A percentile compares a stretch with the other conserved stretches of the same genome.
phyloP scores from a whole-genome alignment of 345 rosid genomes.

The Eucalyptus erythrocorys region DNA sequence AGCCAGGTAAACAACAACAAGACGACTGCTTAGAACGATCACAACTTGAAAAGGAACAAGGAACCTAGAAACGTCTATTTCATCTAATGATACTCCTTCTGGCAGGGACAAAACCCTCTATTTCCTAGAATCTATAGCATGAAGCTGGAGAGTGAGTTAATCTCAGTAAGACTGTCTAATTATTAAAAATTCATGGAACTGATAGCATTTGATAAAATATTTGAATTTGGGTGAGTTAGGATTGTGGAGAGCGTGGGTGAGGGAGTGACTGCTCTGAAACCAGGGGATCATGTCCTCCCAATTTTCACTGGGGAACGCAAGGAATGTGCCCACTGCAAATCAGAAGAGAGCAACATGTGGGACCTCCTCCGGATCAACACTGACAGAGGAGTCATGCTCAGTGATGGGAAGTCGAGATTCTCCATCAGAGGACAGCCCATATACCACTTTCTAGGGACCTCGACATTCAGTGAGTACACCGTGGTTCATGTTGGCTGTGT shows the following conservation, averaged over 20 bases:
- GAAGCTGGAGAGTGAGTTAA: slow-evolving; percentile 23
- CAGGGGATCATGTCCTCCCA: slow-evolving; percentile 34
- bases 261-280: slow-evolving; percentile 20
- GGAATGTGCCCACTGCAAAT: slow-evolving; percentile 25
- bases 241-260: slow-evolving; percentile 29
- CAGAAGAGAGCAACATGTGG: slow-evolving; percentile 28
- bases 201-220: background rate
- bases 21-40: background rate
- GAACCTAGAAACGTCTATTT: background rate
- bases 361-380: slow-evolving; percentile 17
- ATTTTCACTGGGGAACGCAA: slow-evolving; percentile 35
- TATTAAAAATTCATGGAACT: background rate
- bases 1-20: slow-evolving; percentile 11
- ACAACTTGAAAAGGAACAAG: background rate
- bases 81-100: background rate
- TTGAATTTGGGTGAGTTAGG: background rate
- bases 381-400: slow-evolving; percentile 19
- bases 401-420: slow-evolving; percentile 23
- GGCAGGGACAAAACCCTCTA: slow-evolving; percentile 21
- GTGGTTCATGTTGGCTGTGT: slow-evolving; percentile 18
- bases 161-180: background rate
- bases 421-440: slow-evolving; percentile 14
- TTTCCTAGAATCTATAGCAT: slow-evolving; percentile 27
- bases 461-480: slow-evolving; percentile 23
- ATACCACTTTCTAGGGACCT: slow-evolving; percentile 22